phyloP scores from a whole-genome alignment of 2,329 filamentous ascomycete genomes.

The Chrysosporium keratinophilum region DNA sequence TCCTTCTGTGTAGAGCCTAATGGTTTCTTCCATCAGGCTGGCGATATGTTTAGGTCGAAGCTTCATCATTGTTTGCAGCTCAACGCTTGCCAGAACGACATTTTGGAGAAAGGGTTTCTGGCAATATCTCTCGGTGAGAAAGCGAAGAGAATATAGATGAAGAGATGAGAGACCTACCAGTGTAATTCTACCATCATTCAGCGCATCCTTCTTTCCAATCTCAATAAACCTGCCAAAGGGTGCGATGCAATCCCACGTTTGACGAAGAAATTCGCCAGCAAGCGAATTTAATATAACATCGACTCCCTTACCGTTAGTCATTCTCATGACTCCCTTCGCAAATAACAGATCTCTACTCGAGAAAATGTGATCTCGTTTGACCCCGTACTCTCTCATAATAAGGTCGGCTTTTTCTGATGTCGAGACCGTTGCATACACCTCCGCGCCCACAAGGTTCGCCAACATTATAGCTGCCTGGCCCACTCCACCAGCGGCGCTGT shows the following conservation, averaged over 20 bases:
- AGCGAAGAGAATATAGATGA: background rate
- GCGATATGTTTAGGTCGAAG: slow-evolving; percentile 12
- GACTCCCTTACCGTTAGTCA: slow-evolving; percentile 14
- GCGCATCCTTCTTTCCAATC: slow-evolving; percentile 13
- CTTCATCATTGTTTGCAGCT: slow-evolving; percentile 17
- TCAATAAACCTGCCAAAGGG: slow-evolving; percentile 16
- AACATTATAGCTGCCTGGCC: slow-evolving; percentile 20
- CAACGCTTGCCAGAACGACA: slow-evolving; percentile 16
- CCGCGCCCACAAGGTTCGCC: slow-evolving; percentile 17
- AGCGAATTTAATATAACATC: slow-evolving; percentile 17
- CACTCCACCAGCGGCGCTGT: slow-evolving; percentile 18
- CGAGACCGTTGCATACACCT: slow-evolving; percentile 19
- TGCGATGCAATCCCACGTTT: slow-evolving; percentile 15
- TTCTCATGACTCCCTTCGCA: slow-evolving; percentile 12
- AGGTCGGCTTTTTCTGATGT: slow-evolving; percentile 15
- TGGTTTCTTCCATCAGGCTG: slow-evolving; percentile 13
- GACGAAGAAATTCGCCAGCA: slow-evolving; percentile 13
- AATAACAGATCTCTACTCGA: slow-evolving; percentile 12
- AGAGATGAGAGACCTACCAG: slow-evolving; percentile 1
- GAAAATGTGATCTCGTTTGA: slow-evolving; percentile 16
- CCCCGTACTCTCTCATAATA: slow-evolving; percentile 12
- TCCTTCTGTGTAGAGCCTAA: slow-evolving; percentile 16
- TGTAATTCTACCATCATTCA: slow-evolving; percentile 5
- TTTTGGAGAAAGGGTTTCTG: slow-evolving; percentile 16
- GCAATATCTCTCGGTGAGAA: background rate